These are phyloP conservation scores for Yamadazyma spencermartinsiae DNA, from an alignment of 1,139 yeast genomes.

Conservation along the genomic window DNA sequence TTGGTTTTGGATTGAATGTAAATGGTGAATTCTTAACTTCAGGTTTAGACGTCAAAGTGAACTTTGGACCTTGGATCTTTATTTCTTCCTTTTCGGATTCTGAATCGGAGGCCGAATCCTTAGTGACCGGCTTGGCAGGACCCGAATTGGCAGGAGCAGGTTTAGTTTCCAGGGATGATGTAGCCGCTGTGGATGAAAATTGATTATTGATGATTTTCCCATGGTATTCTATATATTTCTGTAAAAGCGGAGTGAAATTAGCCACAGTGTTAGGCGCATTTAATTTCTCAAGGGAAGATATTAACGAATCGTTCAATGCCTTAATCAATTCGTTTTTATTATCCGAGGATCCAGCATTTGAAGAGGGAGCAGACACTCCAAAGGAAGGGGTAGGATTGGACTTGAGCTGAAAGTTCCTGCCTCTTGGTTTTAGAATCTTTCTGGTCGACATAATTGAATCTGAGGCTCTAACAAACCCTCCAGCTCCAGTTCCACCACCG, in stretches of 20 bases:
- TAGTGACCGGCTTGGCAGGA: conserved; percentile 3
- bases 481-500: conserved; percentile 33
- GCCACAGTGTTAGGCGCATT: conserved; percentile 50
- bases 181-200: not conserved
- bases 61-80: conserved; percentile 65
- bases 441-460: conserved; percentile 65
- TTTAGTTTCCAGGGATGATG: conserved; percentile 4
- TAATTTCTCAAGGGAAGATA: conserved; percentile 47
- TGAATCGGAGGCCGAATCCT: conserved; percentile 30
- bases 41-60: conserved; percentile 54
- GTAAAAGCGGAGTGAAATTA: conserved; percentile 57
- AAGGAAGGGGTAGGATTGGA: not conserved
- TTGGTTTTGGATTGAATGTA: conserved; percentile 49
- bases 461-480: conserved; percentile 48
- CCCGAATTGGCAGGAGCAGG: conserved; percentile 11
- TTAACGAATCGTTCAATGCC: conserved; percentile 71
- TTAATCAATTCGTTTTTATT: conserved; percentile 45
- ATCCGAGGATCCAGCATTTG: conserved; percentile 2
- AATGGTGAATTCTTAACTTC: conserved; percentile 60
- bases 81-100: conserved; percentile 42
- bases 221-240: conserved; percentile 61
- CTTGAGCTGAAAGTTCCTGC: conserved; percentile 14
- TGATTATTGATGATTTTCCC: conserved; percentile 35
- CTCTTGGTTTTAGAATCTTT: conserved; percentile 63
- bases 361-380: not conserved